A percentile compares a stretch with the other conserved stretches of the same genome.
These are phyloP conservation scores for Lycium barbarum DNA, from an alignment of 257 asterid species.

Conservation along the genomic window DNA sequence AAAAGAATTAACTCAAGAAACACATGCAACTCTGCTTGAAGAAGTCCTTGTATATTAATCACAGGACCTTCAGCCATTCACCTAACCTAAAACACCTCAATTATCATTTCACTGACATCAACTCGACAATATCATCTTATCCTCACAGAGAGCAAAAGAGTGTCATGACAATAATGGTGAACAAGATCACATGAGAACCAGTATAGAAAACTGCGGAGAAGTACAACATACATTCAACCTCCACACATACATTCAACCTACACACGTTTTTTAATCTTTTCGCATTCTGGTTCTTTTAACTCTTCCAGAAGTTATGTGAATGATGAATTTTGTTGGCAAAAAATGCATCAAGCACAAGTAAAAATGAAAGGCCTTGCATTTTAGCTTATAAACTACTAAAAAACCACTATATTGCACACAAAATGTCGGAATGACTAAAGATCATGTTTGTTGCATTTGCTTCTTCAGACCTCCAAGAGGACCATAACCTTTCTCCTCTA, in stretches of 20 bases:
- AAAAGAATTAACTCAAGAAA: too few relatives aligned
- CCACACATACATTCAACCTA: background rate
- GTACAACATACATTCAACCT: background rate
- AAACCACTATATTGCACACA: background rate
- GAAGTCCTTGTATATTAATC: too few relatives aligned
- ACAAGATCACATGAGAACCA: too few relatives aligned
- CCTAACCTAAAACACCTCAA: too few relatives aligned
- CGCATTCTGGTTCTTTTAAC: background rate
- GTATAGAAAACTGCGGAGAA: background rate
- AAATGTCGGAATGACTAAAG: background rate
- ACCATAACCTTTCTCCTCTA: constrained; percentile 53
- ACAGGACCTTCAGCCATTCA: too few relatives aligned
- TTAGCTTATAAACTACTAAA: background rate
- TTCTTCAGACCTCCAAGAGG: constrained; percentile 72
- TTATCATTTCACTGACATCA: too few relatives aligned
- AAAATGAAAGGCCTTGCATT: background rate
- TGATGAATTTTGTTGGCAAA: background rate
- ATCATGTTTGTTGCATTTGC: constrained; percentile 69
- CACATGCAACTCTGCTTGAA: too few relatives aligned
- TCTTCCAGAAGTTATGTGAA: background rate
- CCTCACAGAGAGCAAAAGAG: too few relatives aligned
- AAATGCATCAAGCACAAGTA: background rate
- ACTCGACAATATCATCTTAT: too few relatives aligned
- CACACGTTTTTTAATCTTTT: background rate
- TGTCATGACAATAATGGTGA: background rate